Percentiles rank a stretch among this genome's conserved stretches.
Conservation (phyloP, 495 filamentous ascomycete species). For the Achaetomiella virescens region DNA sequence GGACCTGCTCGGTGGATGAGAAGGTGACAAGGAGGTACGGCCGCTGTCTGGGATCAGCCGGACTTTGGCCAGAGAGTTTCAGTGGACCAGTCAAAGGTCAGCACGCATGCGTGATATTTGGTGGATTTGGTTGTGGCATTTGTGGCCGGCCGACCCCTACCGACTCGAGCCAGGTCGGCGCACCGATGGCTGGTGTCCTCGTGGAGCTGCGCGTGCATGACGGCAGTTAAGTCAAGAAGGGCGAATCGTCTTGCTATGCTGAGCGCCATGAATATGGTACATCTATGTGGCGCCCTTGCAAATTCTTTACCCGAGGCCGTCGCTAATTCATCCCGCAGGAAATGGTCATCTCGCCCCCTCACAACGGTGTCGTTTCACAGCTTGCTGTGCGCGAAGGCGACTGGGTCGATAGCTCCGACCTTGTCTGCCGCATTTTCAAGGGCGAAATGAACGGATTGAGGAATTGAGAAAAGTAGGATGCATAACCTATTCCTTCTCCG, state of each 20-base stretch:
- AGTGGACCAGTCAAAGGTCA: no score
- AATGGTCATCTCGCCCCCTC: constrained; percentile 98
- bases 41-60: no score
- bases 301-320: constrained; percentile 10
- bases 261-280: constrained; percentile 99
- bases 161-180: constrained; percentile 91
- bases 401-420: constrained; percentile 90
- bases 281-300: constrained; percentile 32
- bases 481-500: no score
- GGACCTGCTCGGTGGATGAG: no score
- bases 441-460: constrained; percentile 15
- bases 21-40: no score
- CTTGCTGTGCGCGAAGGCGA: constrained; percentile 89
- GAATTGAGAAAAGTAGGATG: no score
- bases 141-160: constrained; percentile 79
- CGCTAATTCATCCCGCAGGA: constrained; percentile 67
- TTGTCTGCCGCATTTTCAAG: constrained; percentile 82
- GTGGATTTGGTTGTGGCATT: no score
- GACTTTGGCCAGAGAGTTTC: no score
- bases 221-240: constrained; percentile 92
- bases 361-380: constrained; percentile 77
- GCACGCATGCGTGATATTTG: no score
- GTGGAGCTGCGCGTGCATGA: constrained; percentile 94
- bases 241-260: constrained; percentile 93
- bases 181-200: constrained; percentile 95